These are phyloP conservation scores for Dendryphion nanum DNA, from an alignment of 2,329 filamentous ascomycete species.

Conservation along the genomic window DNA sequence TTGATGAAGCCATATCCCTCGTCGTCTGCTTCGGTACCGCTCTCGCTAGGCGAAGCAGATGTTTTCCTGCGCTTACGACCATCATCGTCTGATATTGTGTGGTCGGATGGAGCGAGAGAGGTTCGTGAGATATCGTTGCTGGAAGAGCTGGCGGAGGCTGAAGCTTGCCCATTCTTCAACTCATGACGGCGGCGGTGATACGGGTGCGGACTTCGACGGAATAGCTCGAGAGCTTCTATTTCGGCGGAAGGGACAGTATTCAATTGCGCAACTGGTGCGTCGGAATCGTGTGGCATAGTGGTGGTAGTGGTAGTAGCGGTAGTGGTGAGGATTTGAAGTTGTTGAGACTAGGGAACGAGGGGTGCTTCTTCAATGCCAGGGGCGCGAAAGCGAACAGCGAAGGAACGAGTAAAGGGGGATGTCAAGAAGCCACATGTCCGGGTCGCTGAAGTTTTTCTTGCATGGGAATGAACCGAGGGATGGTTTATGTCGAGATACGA, in stretches of 20 bases:
- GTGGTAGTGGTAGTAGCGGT: background rate
- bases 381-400: background rate
- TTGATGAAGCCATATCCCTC: slow-evolving; percentile 75
- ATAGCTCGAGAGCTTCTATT: slow-evolving; percentile 31
- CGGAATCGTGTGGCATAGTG: background rate
- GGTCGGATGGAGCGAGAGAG: slow-evolving; percentile 12
- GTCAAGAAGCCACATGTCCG: background rate
- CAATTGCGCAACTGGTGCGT: slow-evolving; percentile 8
- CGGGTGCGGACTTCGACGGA: slow-evolving; percentile 39
- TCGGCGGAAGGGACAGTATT: slow-evolving; percentile 20
- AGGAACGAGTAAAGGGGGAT: background rate
- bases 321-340: background rate
- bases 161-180: slow-evolving; percentile 14
- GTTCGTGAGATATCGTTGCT: slow-evolving; percentile 19
- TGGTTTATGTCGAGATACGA: background rate
- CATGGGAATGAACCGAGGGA: background rate
- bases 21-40: slow-evolving; percentile 92
- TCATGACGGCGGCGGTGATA: slow-evolving; percentile 34
- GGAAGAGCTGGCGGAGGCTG: slow-evolving; percentile 14
- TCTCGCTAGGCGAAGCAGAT: slow-evolving; percentile 65
- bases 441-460: no score
- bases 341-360: background rate
- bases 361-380: background rate
- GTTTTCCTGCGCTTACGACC: slow-evolving; percentile 25
- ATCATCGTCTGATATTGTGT: slow-evolving; percentile 26